phyloP scores from a whole-genome alignment of 345 rosid genomes.

The Pistacia integerrima region DNA sequence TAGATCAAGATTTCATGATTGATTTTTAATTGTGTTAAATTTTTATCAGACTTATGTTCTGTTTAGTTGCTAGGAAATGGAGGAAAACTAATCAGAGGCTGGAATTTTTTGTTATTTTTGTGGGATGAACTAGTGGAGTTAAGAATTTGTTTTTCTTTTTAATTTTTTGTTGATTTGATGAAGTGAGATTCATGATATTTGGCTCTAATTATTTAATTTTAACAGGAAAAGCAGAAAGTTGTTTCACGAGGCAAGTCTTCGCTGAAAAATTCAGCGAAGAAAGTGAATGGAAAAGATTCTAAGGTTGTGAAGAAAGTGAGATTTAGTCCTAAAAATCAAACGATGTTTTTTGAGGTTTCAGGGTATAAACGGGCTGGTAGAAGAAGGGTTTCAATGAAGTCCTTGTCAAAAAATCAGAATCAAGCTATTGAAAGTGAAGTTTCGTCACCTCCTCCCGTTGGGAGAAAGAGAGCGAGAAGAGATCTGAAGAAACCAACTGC shows the following conservation, averaged over 20 bases:
- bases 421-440: conserved; percentile 3
- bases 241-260: background rate
- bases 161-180: background rate
- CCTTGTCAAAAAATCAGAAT: background rate
- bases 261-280: background rate
- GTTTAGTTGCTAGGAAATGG: background rate
- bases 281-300: conserved; percentile 6
- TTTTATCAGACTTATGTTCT: background rate
- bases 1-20: background rate
- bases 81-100: background rate
- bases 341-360: conserved; percentile 44
- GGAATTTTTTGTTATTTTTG: background rate
- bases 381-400: conserved; percentile 17
- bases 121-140: background rate
- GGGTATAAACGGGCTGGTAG: conserved; percentile 12
- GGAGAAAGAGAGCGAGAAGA: conserved; percentile 35
- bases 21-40: background rate
- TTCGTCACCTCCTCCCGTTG: conserved; percentile 12
- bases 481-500: conserved; percentile 1
- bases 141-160: background rate
- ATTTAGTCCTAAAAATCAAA: conserved; percentile 58
- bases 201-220: background rate
- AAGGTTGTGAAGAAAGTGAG: conserved; percentile 51
- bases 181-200: background rate
- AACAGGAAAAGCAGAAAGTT: conserved; percentile 29